These are phyloP conservation scores for Fusarium nygamai DNA, from an alignment of 2,329 filamentous ascomycete species.

Conservation along the genomic window DNA sequence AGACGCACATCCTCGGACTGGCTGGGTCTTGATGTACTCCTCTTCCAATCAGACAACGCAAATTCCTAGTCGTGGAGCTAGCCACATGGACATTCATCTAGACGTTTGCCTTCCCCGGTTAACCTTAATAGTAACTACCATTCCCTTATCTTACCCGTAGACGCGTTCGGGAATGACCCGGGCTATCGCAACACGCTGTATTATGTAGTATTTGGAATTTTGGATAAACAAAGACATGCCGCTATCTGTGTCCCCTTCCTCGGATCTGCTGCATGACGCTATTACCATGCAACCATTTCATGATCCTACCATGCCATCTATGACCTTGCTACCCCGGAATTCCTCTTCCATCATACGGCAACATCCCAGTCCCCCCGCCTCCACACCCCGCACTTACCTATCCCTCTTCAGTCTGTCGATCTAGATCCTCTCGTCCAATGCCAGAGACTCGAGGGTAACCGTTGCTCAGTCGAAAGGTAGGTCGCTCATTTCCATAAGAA, in stretches of 20 bases:
- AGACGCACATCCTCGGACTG: neutral
- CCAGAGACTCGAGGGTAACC: neutral
- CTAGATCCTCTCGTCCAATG: neutral
- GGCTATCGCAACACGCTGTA: accelerated
- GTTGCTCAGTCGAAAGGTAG: too few species aligned
- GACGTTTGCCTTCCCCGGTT: neutral
- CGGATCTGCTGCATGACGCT: neutral
- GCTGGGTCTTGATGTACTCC: neutral
- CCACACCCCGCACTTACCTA: neutral
- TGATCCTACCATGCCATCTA: too few species aligned
- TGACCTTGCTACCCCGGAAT: neutral
- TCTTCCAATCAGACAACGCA: neutral
- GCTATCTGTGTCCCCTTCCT: too few species aligned
- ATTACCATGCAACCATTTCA: neutral
- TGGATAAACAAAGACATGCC: too few species aligned
- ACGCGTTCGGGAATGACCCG: neutral
- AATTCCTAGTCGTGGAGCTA: neutral
- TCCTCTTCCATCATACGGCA: neutral
- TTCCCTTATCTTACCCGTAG: too few species aligned
- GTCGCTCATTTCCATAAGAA: neutral
- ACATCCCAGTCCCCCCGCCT: neutral
- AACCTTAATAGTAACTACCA: neutral
- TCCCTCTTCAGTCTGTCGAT: neutral
- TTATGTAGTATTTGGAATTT: neutral
- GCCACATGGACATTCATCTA: neutral